These are phyloP conservation scores for Microbotryomycetes sp. DNA, from an alignment of 1,284 basidiomycete species.

Conservation along the genomic window DNA sequence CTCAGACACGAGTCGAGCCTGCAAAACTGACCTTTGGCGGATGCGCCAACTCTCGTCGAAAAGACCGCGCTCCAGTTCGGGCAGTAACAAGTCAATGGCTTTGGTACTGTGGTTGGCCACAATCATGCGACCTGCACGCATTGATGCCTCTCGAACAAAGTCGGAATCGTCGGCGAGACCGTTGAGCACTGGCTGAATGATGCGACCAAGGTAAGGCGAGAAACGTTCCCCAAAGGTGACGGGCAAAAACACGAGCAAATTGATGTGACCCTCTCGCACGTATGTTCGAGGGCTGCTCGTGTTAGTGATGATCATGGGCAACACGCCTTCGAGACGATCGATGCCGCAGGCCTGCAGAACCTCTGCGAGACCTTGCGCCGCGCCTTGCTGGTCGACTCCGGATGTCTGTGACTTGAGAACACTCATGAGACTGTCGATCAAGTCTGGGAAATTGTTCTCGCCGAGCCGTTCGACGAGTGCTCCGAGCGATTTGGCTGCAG, in stretches of 20 bases:
- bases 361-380: slow-evolving; percentile 94
- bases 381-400: slow-evolving; percentile 90
- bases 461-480: slow-evolving; percentile 94
- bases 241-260: slow-evolving; percentile 89
- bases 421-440: slow-evolving; percentile 81
- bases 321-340: slow-evolving; percentile 88
- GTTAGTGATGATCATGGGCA: slow-evolving; percentile 90
- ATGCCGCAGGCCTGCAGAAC: slow-evolving; percentile 93
- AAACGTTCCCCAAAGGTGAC: slow-evolving; percentile 94
- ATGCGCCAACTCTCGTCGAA: slow-evolving; percentile 94
- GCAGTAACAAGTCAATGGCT: slow-evolving; percentile 88
- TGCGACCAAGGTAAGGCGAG: slow-evolving; percentile 89
- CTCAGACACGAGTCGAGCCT: background rate
- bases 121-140: slow-evolving; percentile 98
- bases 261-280: slow-evolving; percentile 98
- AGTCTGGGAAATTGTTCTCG: slow-evolving; percentile 89
- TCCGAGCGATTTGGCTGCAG: slow-evolving; percentile 95
- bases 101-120: slow-evolving; percentile 88
- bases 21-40: slow-evolving; percentile 54
- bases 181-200: slow-evolving; percentile 85
- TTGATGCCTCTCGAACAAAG: slow-evolving; percentile 68
- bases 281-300: slow-evolving; percentile 83
- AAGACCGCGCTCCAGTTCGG: slow-evolving; percentile 90
- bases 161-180: slow-evolving; percentile 92
- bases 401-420: slow-evolving; percentile 90